These are phyloP conservation scores for Fusarium sp. DNA, from an alignment of 2,329 filamentous ascomycete species.

Conservation along the genomic window DNA sequence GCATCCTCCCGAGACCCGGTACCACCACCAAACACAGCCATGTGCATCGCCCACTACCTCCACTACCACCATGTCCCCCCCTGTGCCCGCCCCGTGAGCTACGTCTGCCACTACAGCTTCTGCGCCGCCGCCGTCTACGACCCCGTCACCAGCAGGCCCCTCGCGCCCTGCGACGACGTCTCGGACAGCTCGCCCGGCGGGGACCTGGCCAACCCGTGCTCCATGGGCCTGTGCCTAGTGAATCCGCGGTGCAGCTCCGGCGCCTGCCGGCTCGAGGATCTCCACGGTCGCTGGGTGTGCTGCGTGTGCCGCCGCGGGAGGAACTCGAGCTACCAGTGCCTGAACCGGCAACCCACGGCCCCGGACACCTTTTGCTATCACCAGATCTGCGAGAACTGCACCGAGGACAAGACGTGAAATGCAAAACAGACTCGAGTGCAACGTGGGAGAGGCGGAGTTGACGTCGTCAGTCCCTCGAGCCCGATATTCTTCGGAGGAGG, in stretches of 20 bases:
- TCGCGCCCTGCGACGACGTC: constrained; percentile 44
- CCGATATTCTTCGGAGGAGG: constrained; percentile 37
- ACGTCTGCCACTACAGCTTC: constrained; percentile 61
- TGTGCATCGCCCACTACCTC: constrained; percentile 68
- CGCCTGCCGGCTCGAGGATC: constrained; percentile 64
- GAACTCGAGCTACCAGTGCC: constrained; percentile 63
- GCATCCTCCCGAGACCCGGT: constrained; percentile 46
- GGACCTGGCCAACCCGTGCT: constrained; percentile 62
- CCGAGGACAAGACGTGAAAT: constrained; percentile 37
- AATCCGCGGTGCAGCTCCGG: constrained; percentile 64
- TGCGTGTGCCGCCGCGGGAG: constrained; percentile 64
- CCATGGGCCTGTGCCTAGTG: constrained; percentile 61
- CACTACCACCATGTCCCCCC: constrained; percentile 67
- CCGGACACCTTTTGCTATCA: constrained; percentile 70
- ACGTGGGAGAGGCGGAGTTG: not conserved
- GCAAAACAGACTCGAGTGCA: not conserved
- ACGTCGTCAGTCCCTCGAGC: constrained; percentile 47
- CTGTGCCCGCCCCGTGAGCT: constrained; percentile 59
- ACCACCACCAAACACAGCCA: constrained; percentile 47
- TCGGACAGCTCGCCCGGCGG: constrained; percentile 36
- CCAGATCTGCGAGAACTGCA: constrained; percentile 63
- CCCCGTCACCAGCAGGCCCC: constrained; percentile 45
- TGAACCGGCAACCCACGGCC: constrained; percentile 61
- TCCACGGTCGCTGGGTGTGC: constrained; percentile 66
- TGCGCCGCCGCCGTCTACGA: constrained; percentile 57